Percentiles rank a stretch among this genome's conserved stretches.
These are phyloP conservation scores for Colletotrichum chlorophyti DNA, from an alignment of 2,329 filamentous ascomycete species.

Conservation along the genomic window DNA sequence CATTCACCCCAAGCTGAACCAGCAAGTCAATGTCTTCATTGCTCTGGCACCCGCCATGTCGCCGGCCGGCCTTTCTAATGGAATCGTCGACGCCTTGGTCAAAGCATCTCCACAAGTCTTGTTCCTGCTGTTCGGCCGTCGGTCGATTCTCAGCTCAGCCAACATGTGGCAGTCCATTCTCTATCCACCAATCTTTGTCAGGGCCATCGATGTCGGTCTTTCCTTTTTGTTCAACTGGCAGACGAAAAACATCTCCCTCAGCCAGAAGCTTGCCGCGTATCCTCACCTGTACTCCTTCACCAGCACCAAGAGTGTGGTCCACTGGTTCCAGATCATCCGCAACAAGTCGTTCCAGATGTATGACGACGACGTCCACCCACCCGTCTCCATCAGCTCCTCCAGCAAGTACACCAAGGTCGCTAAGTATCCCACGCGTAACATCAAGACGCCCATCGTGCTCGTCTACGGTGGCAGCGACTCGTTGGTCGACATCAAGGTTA, in stretches of 20 bases:
- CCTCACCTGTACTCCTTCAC: slow-evolving; percentile 97
- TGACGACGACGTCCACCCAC: slow-evolving; percentile 88
- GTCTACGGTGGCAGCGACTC: slow-evolving; percentile 95
- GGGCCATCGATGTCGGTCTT: slow-evolving; percentile 82
- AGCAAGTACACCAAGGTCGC: slow-evolving; percentile 95
- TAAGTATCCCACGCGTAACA: slow-evolving; percentile 95
- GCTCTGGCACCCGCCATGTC: slow-evolving; percentile 96
- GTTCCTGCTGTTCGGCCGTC: slow-evolving; percentile 90
- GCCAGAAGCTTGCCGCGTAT: slow-evolving; percentile 94
- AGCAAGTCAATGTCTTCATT: slow-evolving; percentile 94
- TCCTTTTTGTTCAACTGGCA: slow-evolving; percentile 90
- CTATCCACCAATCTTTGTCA: slow-evolving; percentile 92
- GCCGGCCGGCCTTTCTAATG: slow-evolving; percentile 86
- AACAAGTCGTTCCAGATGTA: slow-evolving; percentile 98
- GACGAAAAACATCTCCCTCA: slow-evolving; percentile 79
- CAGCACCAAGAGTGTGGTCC: slow-evolving; percentile 94
- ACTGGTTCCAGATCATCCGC: slow-evolving; percentile 99
- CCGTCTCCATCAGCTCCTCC: slow-evolving; percentile 71
- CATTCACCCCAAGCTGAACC: slow-evolving; percentile 90
- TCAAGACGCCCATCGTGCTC: slow-evolving; percentile 92
- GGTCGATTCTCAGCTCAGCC: slow-evolving; percentile 88
- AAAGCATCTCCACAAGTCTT: slow-evolving; percentile 93
- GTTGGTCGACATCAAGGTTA: slow-evolving; percentile 89
- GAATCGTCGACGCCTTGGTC: slow-evolving; percentile 89
- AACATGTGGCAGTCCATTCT: slow-evolving; percentile 98